Conservation (phyloP, 306 rosid genomes). For the Datisca glomerata region DNA sequence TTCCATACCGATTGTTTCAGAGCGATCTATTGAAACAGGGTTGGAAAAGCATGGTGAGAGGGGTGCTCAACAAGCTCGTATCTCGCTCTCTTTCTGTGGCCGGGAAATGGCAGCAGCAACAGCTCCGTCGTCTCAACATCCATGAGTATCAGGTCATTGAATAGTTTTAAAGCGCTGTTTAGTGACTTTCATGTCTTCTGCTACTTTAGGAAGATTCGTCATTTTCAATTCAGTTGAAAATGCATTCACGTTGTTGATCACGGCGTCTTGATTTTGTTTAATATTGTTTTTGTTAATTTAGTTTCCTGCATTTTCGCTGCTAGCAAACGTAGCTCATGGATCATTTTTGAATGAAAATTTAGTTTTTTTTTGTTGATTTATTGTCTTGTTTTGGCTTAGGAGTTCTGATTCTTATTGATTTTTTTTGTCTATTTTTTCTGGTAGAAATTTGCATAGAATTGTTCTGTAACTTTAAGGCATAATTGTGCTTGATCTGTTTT, state of each 20-base stretch:
- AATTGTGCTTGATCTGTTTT: neutral
- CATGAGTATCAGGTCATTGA: slow-evolving; percentile 95
- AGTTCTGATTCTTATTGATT: neutral
- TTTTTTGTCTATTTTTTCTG: neutral
- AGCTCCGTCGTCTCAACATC: slow-evolving; percentile 97
- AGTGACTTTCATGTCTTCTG: too few species aligned
- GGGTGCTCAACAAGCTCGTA: slow-evolving; percentile 58
- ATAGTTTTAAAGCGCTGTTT: too few species aligned
- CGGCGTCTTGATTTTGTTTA: too few species aligned
- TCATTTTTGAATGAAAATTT: neutral
- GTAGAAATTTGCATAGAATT: neutral
- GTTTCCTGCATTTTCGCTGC: neutral
- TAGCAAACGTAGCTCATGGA: neutral
- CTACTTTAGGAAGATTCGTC: too few species aligned
- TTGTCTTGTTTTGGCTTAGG: neutral
- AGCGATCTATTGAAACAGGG: neutral
- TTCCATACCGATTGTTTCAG: slow-evolving; percentile 2
- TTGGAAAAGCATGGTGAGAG: slow-evolving; percentile 55
- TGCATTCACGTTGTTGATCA: too few species aligned
- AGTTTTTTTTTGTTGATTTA: neutral
- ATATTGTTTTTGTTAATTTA: too few species aligned
- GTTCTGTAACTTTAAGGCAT: neutral
- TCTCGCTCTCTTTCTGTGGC: slow-evolving; percentile 89
- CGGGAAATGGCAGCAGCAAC: slow-evolving; percentile 90
- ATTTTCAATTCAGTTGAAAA: too few species aligned